Evolutionary conservation across 768 basidiomycete genomes (phyloP).

Genomic region (Sistotremastrum niveocremeum): DNA sequence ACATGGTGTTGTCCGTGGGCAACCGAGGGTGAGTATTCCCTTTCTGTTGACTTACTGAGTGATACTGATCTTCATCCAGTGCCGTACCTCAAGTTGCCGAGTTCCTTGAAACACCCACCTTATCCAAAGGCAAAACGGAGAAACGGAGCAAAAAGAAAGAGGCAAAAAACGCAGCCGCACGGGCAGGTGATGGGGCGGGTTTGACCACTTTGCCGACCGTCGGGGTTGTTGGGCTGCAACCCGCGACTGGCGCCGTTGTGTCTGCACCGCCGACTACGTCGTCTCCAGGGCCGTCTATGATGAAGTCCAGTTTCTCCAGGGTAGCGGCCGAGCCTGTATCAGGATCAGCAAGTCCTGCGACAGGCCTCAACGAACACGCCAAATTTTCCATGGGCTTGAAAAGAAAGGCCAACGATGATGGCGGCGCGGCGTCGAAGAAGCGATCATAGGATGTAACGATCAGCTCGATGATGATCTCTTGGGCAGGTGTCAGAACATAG

Average conservation of each 20-base stretch:
- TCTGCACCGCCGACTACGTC: slow-evolving; percentile 29
- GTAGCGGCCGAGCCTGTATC: slow-evolving; percentile 40
- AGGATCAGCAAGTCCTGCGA: slow-evolving; percentile 1
- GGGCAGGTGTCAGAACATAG: no score
- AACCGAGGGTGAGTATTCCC: slow-evolving; percentile 61
- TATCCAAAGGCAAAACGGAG: slow-evolving; percentile 75
- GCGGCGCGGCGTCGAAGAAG: no score
- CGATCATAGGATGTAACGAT: no score
- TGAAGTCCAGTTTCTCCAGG: slow-evolving; percentile 60
- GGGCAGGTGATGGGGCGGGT: slow-evolving; percentile 35
- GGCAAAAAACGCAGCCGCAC: slow-evolving; percentile 34
- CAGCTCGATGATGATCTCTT: no score
- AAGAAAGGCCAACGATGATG: neutral
- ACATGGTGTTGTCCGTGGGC: slow-evolving; percentile 90
- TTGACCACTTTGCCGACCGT: slow-evolving; percentile 54
- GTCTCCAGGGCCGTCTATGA: slow-evolving; percentile 40
- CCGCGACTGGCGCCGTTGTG: slow-evolving; percentile 27
- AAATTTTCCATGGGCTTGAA: neutral
- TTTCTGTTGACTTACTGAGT: neutral
- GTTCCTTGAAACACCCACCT: slow-evolving; percentile 66
- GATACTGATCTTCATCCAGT: slow-evolving; percentile 23
- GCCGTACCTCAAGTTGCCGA: slow-evolving; percentile 79
- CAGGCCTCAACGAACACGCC: neutral
- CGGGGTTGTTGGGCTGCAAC: slow-evolving; percentile 42
- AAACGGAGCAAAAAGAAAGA: slow-evolving; percentile 71